Percentiles rank a stretch among this genome's conserved stretches.
Conservation (phyloP, 73 alveolate species). For the Tetrahymena malaccensis region DNA sequence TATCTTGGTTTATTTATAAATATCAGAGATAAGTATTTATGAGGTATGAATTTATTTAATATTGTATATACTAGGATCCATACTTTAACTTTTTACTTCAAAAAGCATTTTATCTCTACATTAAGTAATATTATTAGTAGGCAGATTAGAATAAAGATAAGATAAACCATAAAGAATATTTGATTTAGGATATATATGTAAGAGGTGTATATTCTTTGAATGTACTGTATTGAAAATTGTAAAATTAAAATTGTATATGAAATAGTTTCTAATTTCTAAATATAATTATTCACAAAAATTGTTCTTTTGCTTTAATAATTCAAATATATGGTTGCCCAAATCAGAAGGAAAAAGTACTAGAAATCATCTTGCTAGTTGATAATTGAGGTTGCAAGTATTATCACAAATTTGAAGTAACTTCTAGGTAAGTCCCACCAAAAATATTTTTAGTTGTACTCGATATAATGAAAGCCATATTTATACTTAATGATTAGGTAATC, state of each 20-base stretch:
- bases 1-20: not conserved
- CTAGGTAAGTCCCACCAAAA: not conserved
- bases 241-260: not conserved
- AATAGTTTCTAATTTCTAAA: not conserved
- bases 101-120: not conserved
- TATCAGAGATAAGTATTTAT: not conserved
- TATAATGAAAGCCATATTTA: not conserved
- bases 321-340: not conserved
- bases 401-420: not conserved
- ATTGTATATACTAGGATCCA: not conserved
- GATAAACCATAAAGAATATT: not conserved
- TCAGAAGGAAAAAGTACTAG: not conserved
- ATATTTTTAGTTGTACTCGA: not conserved
- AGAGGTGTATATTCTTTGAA: not conserved
- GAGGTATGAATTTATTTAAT: not conserved
- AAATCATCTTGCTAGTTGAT: not conserved
- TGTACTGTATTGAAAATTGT: not conserved
- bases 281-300: not conserved
- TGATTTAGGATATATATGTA: not conserved
- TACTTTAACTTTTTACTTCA: not conserved
- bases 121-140: not conserved
- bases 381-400: not conserved
- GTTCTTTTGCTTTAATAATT: not conserved
- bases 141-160: not conserved
- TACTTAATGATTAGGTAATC: not conserved